A percentile compares a stretch with the other conserved stretches of the same genome.
phyloP scores from a whole-genome alignment of 495 filamentous ascomycete genomes.

The Pseudotulostoma volvatum region DNA sequence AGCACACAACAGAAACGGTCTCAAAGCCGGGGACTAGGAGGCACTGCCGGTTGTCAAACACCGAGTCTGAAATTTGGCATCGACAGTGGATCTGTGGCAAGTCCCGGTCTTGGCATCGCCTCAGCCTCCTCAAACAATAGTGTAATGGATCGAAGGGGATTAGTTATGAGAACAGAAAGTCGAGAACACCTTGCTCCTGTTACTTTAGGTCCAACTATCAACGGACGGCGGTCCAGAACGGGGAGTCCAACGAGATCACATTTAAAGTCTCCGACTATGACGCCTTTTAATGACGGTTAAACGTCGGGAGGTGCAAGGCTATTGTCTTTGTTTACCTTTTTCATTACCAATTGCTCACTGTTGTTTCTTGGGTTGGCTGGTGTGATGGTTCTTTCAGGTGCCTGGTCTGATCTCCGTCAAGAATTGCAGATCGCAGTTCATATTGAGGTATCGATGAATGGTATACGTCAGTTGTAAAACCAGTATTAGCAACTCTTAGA shows the following conservation, averaged over 20 bases:
- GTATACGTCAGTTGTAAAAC: too few relatives aligned
- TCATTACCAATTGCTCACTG: neutral
- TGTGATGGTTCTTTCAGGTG: too few relatives aligned
- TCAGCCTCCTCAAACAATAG: slow-evolving; percentile 22
- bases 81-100: slow-evolving; percentile 37
- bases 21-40: slow-evolving; percentile 22
- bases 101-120: slow-evolving; percentile 30
- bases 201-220: slow-evolving; percentile 26
- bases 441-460: too few relatives aligned
- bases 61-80: slow-evolving; percentile 39
- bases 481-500: too few relatives aligned
- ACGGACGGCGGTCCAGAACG: slow-evolving; percentile 28
- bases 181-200: slow-evolving; percentile 46
- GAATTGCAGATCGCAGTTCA: too few relatives aligned
- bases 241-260: slow-evolving; percentile 30
- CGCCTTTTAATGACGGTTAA: neutral
- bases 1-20: slow-evolving; percentile 21
- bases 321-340: too few relatives aligned
- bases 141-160: slow-evolving; percentile 53
- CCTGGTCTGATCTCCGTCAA: too few relatives aligned
- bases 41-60: slow-evolving; percentile 7
- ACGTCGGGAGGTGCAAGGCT: too few relatives aligned
- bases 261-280: slow-evolving; percentile 21
- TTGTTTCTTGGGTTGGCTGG: too few relatives aligned
- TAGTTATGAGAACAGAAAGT: slow-evolving; percentile 68